A percentile compares a stretch with the other conserved stretches of the same genome.
These are phyloP conservation scores for Calocera cornea DNA, from an alignment of 768 basidiomycete genomes.

Conservation along the genomic window DNA sequence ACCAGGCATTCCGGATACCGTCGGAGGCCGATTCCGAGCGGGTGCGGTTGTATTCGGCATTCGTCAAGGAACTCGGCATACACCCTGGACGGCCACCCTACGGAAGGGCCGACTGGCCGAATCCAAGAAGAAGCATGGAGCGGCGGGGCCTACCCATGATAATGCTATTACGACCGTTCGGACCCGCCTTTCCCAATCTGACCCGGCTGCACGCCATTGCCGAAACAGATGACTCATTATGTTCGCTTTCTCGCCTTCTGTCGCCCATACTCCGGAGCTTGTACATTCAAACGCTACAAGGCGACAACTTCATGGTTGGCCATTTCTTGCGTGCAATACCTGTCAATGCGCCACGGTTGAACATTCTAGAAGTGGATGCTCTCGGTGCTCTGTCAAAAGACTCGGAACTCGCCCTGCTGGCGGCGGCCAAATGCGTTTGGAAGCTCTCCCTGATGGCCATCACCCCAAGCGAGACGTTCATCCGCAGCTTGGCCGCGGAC, in stretches of 20 bases:
- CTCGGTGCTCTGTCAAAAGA: background rate
- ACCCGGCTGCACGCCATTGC: background rate
- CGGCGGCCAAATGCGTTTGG: background rate
- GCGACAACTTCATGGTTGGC: constrained; percentile 2
- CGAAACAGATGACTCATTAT: background rate
- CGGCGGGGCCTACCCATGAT: background rate
- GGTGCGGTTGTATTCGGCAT: background rate
- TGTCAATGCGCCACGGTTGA: background rate
- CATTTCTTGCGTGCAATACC: background rate
- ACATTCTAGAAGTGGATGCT: background rate
- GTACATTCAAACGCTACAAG: background rate
- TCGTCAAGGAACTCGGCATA: background rate
- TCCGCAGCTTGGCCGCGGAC: background rate
- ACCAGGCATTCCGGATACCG: background rate
- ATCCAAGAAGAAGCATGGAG: background rate
- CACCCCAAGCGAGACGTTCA: background rate
- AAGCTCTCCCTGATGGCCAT: background rate
- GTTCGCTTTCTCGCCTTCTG: background rate
- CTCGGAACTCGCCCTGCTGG: background rate
- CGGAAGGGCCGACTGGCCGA: background rate
- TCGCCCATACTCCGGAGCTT: background rate
- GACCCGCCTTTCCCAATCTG: background rate
- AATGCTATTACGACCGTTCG: background rate
- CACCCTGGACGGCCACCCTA: background rate
- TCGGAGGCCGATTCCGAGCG: background rate